These are phyloP conservation scores for Nigrospora sphaerica DNA, from an alignment of 2,329 filamentous ascomycete genomes.

Conservation along the genomic window DNA sequence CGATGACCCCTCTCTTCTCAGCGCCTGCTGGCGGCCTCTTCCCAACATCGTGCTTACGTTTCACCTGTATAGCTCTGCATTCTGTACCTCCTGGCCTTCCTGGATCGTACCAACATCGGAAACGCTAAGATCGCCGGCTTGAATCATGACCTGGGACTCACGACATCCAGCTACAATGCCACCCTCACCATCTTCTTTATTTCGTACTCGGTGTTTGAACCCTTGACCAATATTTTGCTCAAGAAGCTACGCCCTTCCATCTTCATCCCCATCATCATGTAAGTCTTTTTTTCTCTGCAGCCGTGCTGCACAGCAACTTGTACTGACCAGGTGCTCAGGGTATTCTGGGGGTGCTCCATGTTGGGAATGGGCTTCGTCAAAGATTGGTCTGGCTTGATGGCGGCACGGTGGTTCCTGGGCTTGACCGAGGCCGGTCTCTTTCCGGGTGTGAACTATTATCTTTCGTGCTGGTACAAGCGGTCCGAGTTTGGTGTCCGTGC, in stretches of 20 bases:
- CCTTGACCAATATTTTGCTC: slow-evolving; percentile 71
- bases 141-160: slow-evolving; percentile 51
- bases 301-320: not conserved
- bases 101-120: slow-evolving; percentile 67
- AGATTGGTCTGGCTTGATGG: slow-evolving; percentile 58
- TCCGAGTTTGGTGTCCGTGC: slow-evolving; percentile 74
- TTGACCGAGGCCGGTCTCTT: slow-evolving; percentile 70
- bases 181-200: slow-evolving; percentile 81
- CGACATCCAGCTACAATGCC: slow-evolving; percentile 61
- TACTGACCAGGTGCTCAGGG: slow-evolving; percentile 28
- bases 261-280: slow-evolving; percentile 79
- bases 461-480: slow-evolving; percentile 78
- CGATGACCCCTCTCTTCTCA: not conserved
- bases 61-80: slow-evolving; percentile 46
- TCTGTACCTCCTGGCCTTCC: slow-evolving; percentile 67
- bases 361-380: slow-evolving; percentile 60
- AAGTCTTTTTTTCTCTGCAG: slow-evolving; percentile 22
- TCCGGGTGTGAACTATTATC: slow-evolving; percentile 71
- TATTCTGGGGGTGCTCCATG: slow-evolving; percentile 63
- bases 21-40: slow-evolving; percentile 2
- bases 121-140: slow-evolving; percentile 59
- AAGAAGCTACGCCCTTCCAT: slow-evolving; percentile 69
- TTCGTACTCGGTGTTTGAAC: slow-evolving; percentile 74
- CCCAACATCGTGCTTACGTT: not conserved
- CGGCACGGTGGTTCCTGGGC: slow-evolving; percentile 64